Base-by-base conservation (phyloP, 1,284 basidiomycete genomes). In the Naganishia albida region DNA sequence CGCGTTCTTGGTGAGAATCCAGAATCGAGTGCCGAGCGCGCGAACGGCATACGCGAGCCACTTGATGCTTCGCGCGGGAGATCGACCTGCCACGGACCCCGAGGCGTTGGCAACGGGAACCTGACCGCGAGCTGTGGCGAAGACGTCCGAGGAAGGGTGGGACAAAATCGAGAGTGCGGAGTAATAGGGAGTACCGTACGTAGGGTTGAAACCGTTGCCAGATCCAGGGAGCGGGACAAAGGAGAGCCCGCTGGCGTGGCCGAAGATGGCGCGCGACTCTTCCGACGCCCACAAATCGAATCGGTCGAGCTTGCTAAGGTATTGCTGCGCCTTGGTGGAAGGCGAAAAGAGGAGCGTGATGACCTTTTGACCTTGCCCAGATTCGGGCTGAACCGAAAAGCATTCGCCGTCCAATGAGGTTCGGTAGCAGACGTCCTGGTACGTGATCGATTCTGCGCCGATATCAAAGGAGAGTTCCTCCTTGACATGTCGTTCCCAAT, bases 21-120 rank as follows among this genome's bases (percentile, higher is more conserved):
- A 93, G 82, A 95, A 94, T 18, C 93, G 86, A 63, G 89, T 74
- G 59, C 91, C 84, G 49, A 93, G 82, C 0, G 89, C 87, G n/a
- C 88, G 83, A 15, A 85, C 83, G 3, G 93, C 93, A 72, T 93
- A 93, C 0, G 89, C 87, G 46, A 94, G 83, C 92, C 92, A 95
- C 68, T 86, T 88, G 50, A 87, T 85, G 68, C 86, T 88, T 38
- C 51, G 54, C 18, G 64, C 64, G n/a, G 64, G 64, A n/a, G 34
- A 60, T 15, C 57, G 57, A 15, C 46, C 40, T 25, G 38, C 38
- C 7, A 40, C 23, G 18, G 34, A 18, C 4, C 40, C 54, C 18
- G 54, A 56, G 2, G 43, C 55, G 28, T 44, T 48, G 20, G 30
- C 6, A 8, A 23, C 34, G 23, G 42, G 44, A 23, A 49, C 30